phyloP scores from a whole-genome alignment of 148 eudicot genomes.

The Rhododendron griersonianum region DNA sequence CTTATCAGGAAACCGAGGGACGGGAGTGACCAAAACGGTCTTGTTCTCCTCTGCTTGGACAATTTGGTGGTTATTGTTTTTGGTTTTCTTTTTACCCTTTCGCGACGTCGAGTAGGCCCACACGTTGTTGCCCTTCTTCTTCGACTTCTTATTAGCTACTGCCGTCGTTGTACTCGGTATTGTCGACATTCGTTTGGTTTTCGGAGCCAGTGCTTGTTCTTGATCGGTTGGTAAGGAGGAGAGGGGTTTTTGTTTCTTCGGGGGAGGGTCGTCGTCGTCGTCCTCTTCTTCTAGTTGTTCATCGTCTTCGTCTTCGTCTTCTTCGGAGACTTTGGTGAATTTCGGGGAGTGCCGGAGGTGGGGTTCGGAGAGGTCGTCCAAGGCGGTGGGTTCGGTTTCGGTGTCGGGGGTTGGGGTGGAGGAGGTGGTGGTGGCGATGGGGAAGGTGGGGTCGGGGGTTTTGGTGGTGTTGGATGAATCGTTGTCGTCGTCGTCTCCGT shows the following conservation, averaged over 20 bases:
- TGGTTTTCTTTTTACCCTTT: constrained; percentile 54
- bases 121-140: constrained; percentile 56
- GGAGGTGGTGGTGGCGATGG: neutral
- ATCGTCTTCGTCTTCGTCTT: constrained; percentile 2
- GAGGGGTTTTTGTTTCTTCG: constrained; percentile 38
- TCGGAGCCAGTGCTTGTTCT: neutral
- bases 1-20: constrained; percentile 65
- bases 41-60: constrained; percentile 30
- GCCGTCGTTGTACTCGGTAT: neutral
- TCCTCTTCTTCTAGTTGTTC: neutral
- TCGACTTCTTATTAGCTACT: constrained; percentile 22
- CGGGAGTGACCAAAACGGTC: constrained; percentile 49
- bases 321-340: constrained; percentile 17
- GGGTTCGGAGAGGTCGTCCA: constrained; percentile 28
- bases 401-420: constrained; percentile 11
- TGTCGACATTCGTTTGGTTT: constrained; percentile 26
- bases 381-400: constrained; percentile 10
- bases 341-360: constrained; percentile 18
- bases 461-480: neutral
- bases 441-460: neutral
- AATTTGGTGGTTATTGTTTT: constrained; percentile 20
- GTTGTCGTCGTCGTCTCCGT: neutral
- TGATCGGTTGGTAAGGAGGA: constrained; percentile 16
- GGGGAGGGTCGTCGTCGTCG: neutral
- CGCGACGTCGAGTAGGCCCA: constrained; percentile 55